Conservation (phyloP, 768 basidiomycete species). For the Coprinopsis strossmayeri region DNA sequence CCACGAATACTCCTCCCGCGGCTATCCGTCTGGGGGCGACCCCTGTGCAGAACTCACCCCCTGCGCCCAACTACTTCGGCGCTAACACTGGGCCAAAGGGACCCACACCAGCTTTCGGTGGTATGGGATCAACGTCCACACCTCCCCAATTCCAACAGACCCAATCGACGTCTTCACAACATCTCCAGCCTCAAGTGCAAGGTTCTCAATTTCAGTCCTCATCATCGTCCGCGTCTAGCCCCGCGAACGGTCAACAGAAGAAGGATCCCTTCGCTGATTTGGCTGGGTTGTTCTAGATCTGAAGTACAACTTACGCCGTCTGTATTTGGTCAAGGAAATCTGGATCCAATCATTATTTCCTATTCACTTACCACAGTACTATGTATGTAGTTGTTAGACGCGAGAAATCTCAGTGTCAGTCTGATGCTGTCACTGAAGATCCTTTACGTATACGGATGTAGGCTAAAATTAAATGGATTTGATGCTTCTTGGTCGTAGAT, state of each 20-base stretch:
- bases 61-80: conserved; percentile 10
- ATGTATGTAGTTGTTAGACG: neutral
- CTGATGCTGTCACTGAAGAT: neutral
- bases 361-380: neutral
- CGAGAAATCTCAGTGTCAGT: neutral
- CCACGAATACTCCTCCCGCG: conserved; percentile 15
- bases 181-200: conserved; percentile 5
- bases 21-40: conserved; percentile 10
- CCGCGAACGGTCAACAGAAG: conserved; percentile 26
- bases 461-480: neutral
- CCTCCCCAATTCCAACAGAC: conserved; percentile 4
- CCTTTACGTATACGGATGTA: neutral
- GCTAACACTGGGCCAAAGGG: conserved; percentile 4
- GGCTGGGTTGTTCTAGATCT: conserved; percentile 57
- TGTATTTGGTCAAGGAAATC: neutral
- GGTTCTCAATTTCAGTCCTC: conserved; percentile 1
- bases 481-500: conserved; percentile 10
- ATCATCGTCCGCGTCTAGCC: conserved; percentile 2
- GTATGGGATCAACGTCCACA: conserved; percentile 1
- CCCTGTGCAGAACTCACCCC: conserved; percentile 2
- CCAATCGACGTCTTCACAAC: conserved; percentile 3
- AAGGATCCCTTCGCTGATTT: conserved; percentile 88
- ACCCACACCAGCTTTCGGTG: conserved; percentile 1
- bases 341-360: neutral
- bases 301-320: neutral